Conservation (phyloP, 2,329 filamentous ascomycete genomes). For the Fusarium proliferatum region DNA sequence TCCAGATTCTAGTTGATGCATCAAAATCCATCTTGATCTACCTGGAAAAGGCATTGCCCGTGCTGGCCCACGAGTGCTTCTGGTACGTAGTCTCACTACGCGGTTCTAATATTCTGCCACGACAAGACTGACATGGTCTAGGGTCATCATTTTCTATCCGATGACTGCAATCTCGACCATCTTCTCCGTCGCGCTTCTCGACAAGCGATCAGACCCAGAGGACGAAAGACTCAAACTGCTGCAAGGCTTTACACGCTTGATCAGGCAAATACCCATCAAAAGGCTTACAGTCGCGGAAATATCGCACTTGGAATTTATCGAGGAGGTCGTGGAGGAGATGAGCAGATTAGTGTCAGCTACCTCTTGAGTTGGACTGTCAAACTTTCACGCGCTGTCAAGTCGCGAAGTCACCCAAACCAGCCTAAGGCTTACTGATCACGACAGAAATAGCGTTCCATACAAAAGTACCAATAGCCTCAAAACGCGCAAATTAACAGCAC, state of each 20-base stretch:
- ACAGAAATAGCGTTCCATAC: neutral
- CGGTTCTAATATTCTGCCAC: fast-evolving
- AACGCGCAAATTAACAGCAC: neutral
- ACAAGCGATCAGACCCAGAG: neutral
- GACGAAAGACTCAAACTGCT: neutral
- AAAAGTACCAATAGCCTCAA: too few species aligned
- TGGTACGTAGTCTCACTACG: neutral
- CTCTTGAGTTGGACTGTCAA: fast-evolving
- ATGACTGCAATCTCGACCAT: neutral
- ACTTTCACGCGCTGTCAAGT: fast-evolving
- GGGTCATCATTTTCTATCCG: slow-evolving; percentile 13
- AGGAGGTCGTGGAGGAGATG: neutral
- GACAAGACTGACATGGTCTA: neutral
- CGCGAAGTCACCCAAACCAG: too few species aligned
- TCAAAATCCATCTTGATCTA: slow-evolving; percentile 7
- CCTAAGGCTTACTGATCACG: neutral
- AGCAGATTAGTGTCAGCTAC: fast-evolving
- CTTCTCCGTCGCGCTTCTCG: neutral
- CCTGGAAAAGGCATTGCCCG: neutral
- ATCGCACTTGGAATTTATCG: neutral
- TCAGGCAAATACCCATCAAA: neutral
- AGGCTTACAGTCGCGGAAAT: neutral
- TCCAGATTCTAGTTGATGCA: neutral
- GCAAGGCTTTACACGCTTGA: neutral
- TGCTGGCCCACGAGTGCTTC: neutral